phyloP scores from a whole-genome alignment of 352 stramenopile species.

The Pythium folliculosum region DNA sequence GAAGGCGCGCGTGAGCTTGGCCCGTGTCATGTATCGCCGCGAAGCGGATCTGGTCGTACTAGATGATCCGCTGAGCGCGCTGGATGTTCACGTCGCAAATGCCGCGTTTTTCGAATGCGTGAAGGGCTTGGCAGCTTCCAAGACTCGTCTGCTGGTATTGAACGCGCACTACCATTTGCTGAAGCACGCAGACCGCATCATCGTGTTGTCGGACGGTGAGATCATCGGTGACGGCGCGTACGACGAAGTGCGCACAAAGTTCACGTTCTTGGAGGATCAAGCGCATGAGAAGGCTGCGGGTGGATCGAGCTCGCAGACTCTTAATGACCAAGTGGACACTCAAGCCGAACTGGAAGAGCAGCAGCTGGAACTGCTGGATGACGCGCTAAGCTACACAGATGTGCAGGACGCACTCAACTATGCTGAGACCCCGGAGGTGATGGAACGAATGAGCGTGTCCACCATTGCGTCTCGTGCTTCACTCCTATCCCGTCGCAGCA shows the following conservation, averaged over 20 bases:
- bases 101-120: conserved; percentile 36
- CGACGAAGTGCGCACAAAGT: conserved; percentile 14
- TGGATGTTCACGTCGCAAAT: conserved; percentile 37
- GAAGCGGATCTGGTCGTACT: conserved; percentile 37
- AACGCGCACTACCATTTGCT: conserved; percentile 55
- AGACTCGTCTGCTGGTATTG: conserved; percentile 62
- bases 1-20: conserved; percentile 32
- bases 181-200: conserved; percentile 17
- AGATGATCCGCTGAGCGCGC: conserved; percentile 38
- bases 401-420: conserved; percentile 55
- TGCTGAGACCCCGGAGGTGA: conserved; percentile 23
- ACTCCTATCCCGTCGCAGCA: not conserved
- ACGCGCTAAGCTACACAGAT: not conserved
- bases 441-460: not conserved
- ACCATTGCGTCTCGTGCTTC: not conserved
- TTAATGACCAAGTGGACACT: too few species aligned
- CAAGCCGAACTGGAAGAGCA: too few species aligned
- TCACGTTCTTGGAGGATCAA: conserved; percentile 68
- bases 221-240: conserved; percentile 43
- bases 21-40: conserved; percentile 32
- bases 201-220: conserved; percentile 48
- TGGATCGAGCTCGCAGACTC: too few species aligned
- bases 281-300: not conserved
- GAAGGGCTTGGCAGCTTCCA: conserved; percentile 34
- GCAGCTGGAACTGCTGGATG: not conserved